Evolutionary conservation across 345 rosid genomes (phyloP), one percentile per base, ranked within the genome.

Genomic region (Melaleuca quinquenervia): DNA sequence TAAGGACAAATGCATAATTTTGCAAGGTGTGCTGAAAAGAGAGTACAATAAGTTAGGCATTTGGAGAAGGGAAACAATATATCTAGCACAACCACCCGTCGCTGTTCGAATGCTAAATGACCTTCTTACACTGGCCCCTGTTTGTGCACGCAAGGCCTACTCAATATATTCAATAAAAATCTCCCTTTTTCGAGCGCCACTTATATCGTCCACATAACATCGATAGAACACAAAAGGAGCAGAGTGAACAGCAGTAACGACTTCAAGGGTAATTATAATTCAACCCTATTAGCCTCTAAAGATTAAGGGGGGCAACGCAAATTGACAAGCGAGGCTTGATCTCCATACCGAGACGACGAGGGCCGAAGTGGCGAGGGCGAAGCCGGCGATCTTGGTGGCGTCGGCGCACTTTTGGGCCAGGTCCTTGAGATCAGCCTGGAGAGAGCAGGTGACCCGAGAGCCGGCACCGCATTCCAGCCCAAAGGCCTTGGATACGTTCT

Each of bases 311-410:
- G 29, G 24, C 78, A 70, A 70, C 78, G 18, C 21, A 32, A 32
- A 32, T 20, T 32, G 48, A 18, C 3, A 32, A 70, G 13, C 24
- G 78, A 32, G 52, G 55, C 83, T 13, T 27, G 84, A 49, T n/a
- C 32, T 36, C 86, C 48, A 80, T 91, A 96, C 98, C 91, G 99
- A 96, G 90, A 87, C 97, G n/a, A 97, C 95, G 70, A 97, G 96
- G 60, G 99, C 99, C 21, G 98, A 97, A 51, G 99, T 94, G 32
- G 99, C 99, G 29, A 97, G 98, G 82, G 98, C 96, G 64, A 96
- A 94, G 41, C 98, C 96, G 74, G 96, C 96, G 5, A 97, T 85
- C 93, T 95, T 96, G 87, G 94, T 87, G 64, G 94, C 97, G 86
- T 95, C 98, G 8, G 88, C 84, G 85, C 91, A 95, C 91, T 95